Evolutionary conservation across 2,329 filamentous ascomycete species (phyloP).

Genomic region (Alternaria sp.): DNA sequence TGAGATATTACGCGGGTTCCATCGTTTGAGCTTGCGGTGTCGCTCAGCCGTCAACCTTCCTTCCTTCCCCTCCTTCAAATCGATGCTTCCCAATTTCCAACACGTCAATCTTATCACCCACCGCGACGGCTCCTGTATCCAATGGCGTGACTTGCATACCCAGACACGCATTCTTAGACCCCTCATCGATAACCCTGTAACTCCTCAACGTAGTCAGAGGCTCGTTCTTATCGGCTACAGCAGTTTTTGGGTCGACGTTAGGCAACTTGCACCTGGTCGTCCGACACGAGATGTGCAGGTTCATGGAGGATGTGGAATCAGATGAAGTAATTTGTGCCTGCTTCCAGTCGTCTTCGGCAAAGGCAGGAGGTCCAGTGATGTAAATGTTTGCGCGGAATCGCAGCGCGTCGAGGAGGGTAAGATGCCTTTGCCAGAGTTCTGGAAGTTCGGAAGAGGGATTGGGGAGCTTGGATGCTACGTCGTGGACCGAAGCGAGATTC

Average conservation of each 20-base stretch:
- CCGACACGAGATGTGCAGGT: constrained; percentile 65
- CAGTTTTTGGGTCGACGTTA: constrained; percentile 70
- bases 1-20: not conserved
- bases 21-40: not conserved
- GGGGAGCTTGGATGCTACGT: constrained; percentile 64
- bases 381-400: constrained; percentile 78
- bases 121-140: constrained; percentile 33
- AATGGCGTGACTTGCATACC: constrained; percentile 70
- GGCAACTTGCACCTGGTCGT: constrained; percentile 74
- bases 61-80: constrained; percentile 25
- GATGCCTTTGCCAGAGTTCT: constrained; percentile 49
- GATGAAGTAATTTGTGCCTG: constrained; percentile 48
- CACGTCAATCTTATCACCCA: constrained; percentile 44
- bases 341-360: constrained; percentile 75
- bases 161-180: constrained; percentile 64
- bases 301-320: constrained; percentile 16
- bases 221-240: constrained; percentile 61
- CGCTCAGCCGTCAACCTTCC: constrained; percentile 12
- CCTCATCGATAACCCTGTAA: constrained; percentile 66
- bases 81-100: constrained; percentile 42
- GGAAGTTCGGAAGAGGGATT: constrained; percentile 46
- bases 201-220: constrained; percentile 65
- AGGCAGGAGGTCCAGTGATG: constrained; percentile 67
- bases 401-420: constrained; percentile 63
- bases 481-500: constrained; percentile 68